Evolutionary conservation across 305 asterid genomes (phyloP).

Genomic region (Rubia tinctorum): DNA sequence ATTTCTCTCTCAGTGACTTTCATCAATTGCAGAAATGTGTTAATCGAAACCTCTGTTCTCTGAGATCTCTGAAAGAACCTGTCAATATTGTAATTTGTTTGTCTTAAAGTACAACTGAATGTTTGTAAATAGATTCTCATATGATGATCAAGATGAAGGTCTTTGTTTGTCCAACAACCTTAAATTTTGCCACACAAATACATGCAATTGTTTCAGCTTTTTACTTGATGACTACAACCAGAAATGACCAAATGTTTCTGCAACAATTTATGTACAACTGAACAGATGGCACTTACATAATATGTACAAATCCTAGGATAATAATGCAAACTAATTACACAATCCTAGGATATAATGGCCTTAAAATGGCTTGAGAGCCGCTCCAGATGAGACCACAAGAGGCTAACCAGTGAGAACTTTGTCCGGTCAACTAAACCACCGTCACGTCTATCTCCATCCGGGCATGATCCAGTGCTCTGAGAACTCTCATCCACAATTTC

Average conservation of each 20-base stretch:
- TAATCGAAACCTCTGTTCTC: not conserved
- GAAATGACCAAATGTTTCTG: not conserved
- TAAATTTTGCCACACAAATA: not conserved
- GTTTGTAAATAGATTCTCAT: slow-evolving; percentile 27
- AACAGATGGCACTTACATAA: not conserved
- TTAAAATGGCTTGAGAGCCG: slow-evolving; percentile 58
- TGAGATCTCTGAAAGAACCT: not conserved
- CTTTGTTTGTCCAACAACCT: not conserved
- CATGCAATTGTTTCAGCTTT: not conserved
- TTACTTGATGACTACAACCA: not conserved
- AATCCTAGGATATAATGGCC: slow-evolving; percentile 42
- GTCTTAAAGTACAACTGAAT: slow-evolving; percentile 7
- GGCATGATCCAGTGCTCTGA: slow-evolving; percentile 19
- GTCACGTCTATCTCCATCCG: slow-evolving; percentile 21
- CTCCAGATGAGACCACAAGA: slow-evolving; percentile 76
- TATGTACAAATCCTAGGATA: not conserved
- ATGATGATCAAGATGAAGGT: too few relatives aligned
- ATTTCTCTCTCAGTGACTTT: slow-evolving; percentile 48
- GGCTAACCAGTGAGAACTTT: slow-evolving; percentile 51
- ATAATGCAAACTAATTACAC: not conserved
- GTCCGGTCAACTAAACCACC: slow-evolving; percentile 28
- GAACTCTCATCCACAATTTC: slow-evolving; percentile 32
- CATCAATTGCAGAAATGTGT: slow-evolving; percentile 13
- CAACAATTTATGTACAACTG: not conserved
- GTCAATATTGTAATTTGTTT: slow-evolving; percentile 18